These are phyloP conservation scores for Volvox africanus DNA, from an alignment of 139 green algal genomes.

Conservation along the genomic window DNA sequence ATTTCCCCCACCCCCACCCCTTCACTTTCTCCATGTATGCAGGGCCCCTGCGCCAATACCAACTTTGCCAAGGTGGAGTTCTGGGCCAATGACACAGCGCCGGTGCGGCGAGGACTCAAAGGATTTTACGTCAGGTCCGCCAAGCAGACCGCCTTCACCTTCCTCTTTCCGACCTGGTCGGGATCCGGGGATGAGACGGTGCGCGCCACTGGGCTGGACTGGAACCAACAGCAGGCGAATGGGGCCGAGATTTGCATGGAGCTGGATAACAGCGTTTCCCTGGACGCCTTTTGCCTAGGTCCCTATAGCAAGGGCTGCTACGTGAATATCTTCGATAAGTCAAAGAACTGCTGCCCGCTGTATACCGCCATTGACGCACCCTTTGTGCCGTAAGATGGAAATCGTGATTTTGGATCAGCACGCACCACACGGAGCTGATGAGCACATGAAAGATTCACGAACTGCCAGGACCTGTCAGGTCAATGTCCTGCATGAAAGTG, in stretches of 20 bases:
- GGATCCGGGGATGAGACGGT: neutral
- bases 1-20: too few relatives aligned
- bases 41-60: neutral
- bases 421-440: too few relatives aligned
- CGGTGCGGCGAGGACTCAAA: neutral
- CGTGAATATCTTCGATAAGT: neutral
- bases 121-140: neutral
- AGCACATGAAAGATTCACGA: too few relatives aligned
- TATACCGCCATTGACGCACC: neutral
- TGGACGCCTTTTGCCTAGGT: neutral
- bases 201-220: neutral
- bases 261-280: neutral
- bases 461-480: too few relatives aligned
- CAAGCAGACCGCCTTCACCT: neutral
- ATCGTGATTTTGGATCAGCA: too few relatives aligned
- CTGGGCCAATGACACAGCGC: neutral
- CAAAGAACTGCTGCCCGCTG: neutral
- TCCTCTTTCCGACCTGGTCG: neutral
- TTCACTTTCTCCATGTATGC: too few relatives aligned
- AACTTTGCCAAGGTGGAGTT: neutral
- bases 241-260: neutral
- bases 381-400: neutral
- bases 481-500: too few relatives aligned
- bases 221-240: neutral
- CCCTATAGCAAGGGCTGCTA: neutral